These are phyloP conservation scores for Byssothecium circinans DNA, from an alignment of 2,329 filamentous ascomycete species.

Conservation along the genomic window DNA sequence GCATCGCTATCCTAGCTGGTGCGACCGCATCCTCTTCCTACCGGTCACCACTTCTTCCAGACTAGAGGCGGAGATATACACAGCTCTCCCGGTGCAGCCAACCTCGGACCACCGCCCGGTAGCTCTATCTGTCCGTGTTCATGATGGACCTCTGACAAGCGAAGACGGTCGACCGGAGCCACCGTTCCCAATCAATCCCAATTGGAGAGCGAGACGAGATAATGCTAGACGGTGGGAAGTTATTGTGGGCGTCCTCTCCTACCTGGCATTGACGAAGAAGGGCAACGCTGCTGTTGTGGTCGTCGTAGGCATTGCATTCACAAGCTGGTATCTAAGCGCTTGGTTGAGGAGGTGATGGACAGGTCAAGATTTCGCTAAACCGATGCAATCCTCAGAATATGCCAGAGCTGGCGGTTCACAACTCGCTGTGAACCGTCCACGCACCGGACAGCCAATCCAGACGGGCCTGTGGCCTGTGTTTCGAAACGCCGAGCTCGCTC, in stretches of 20 bases:
- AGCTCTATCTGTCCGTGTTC: slow-evolving; percentile 68
- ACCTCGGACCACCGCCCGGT: slow-evolving; percentile 89
- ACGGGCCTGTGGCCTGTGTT: no score
- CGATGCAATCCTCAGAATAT: background rate
- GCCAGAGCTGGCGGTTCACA: no score
- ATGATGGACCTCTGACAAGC: slow-evolving; percentile 51
- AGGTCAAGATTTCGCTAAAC: no score
- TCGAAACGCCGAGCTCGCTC: no score
- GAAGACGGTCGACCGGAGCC: slow-evolving; percentile 47
- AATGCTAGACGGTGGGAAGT: slow-evolving; percentile 62
- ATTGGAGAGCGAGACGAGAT: slow-evolving; percentile 58
- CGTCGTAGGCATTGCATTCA: slow-evolving; percentile 25
- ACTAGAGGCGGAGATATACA: slow-evolving; percentile 66
- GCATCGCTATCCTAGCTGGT: slow-evolving; percentile 87
- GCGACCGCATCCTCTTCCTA: slow-evolving; percentile 83
- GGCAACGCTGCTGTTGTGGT: slow-evolving; percentile 46
- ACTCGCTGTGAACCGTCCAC: no score
- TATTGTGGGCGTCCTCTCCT: slow-evolving; percentile 60
- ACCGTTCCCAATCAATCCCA: slow-evolving; percentile 60
- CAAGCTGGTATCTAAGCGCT: slow-evolving; percentile 29
- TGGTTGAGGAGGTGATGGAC: slow-evolving; percentile 18
- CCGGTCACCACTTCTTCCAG: slow-evolving; percentile 47
- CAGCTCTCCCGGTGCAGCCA: slow-evolving; percentile 74
- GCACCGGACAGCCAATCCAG: no score
- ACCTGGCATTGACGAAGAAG: slow-evolving; percentile 54